These are phyloP conservation scores for Flagelloscypha sp. DNA, from an alignment of 768 basidiomycete species.

Conservation along the genomic window DNA sequence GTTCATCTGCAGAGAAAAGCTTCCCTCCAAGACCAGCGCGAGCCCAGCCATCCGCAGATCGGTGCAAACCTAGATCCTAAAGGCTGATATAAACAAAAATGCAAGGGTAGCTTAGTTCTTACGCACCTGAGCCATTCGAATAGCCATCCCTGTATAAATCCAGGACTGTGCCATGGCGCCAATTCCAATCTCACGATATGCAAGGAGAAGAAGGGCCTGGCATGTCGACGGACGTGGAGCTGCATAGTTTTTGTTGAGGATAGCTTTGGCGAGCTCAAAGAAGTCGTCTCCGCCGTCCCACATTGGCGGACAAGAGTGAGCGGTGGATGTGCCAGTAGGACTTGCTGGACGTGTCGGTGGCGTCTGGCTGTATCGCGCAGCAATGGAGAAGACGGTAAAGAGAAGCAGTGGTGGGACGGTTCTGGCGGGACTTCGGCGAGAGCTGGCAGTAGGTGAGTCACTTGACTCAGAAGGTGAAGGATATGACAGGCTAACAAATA, in stretches of 20 bases:
- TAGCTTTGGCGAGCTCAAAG: slow-evolving; percentile 54
- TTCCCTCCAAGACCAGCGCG: slow-evolving; percentile 41
- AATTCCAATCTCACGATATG: slow-evolving; percentile 80
- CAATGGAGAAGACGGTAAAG: slow-evolving; percentile 77
- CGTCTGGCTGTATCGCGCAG: slow-evolving; percentile 57
- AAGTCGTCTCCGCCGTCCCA: slow-evolving; percentile 76
- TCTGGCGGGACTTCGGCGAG: slow-evolving; percentile 26
- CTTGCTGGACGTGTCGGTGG: too few species aligned
- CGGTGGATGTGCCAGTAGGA: slow-evolving; percentile 21
- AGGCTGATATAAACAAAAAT: too few species aligned
- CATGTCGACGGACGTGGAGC: slow-evolving; percentile 67
- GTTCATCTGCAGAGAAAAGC: slow-evolving; percentile 52
- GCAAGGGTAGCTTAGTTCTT: too few species aligned
- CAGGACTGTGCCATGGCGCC: slow-evolving; percentile 86
- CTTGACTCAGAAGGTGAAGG: slow-evolving; percentile 21
- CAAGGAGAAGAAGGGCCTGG: slow-evolving; percentile 73
- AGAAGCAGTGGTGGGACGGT: slow-evolving; percentile 55
- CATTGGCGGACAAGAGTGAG: slow-evolving; percentile 51
- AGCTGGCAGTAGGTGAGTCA: slow-evolving; percentile 18
- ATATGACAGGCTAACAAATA: slow-evolving; percentile 19
- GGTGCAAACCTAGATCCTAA: slow-evolving; percentile 81
- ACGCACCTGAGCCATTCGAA: slow-evolving; percentile 92
- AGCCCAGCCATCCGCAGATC: slow-evolving; percentile 73
- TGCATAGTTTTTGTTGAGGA: slow-evolving; percentile 61
- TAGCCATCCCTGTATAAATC: slow-evolving; percentile 81